Percentiles rank a stretch among this genome's conserved stretches.
phyloP scores from a whole-genome alignment of 768 basidiomycete genomes.

The Mycena galericulata region DNA sequence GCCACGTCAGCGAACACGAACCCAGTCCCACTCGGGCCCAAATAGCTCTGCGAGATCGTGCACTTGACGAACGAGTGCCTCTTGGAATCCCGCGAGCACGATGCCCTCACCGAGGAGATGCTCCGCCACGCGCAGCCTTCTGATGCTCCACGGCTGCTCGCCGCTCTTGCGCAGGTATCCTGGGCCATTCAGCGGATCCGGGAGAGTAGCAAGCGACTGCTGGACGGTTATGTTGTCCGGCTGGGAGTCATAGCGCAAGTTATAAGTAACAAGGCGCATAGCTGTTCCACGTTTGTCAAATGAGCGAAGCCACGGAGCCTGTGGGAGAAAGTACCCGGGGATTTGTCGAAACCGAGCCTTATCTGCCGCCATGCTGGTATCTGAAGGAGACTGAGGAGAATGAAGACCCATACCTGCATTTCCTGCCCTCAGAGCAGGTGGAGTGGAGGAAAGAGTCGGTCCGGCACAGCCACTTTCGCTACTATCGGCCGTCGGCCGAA shows the following conservation, averaged over 20 bases:
- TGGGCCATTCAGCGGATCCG: constrained; percentile 54
- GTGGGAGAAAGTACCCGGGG: background rate
- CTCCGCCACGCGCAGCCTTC: constrained; percentile 61
- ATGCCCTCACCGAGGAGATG: constrained; percentile 55
- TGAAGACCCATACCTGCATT: constrained; percentile 22
- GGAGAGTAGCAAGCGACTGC: constrained; percentile 55
- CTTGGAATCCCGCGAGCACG: constrained; percentile 61
- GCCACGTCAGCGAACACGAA: constrained; percentile 38
- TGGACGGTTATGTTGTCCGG: constrained; percentile 64
- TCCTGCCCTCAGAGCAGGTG: background rate
- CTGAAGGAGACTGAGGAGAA: background rate
- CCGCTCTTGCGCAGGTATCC: constrained; percentile 45
- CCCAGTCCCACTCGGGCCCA: constrained; percentile 66
- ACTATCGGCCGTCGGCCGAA: too few relatives aligned
- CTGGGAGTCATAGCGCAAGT: constrained; percentile 65
- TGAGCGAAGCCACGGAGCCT: background rate
- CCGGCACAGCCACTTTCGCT: too few relatives aligned
- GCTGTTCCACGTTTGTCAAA: constrained; percentile 1
- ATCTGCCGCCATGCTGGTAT: constrained; percentile 16
- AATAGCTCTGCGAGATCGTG: constrained; percentile 65
- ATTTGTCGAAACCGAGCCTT: background rate
- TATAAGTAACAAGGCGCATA: constrained; percentile 60
- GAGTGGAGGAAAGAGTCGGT: background rate
- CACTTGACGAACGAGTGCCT: constrained; percentile 68
- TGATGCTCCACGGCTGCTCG: constrained; percentile 67